Evolutionary conservation across 345 rosid genomes (phyloP).

Genomic region (Aurinia saxatilis): DNA sequence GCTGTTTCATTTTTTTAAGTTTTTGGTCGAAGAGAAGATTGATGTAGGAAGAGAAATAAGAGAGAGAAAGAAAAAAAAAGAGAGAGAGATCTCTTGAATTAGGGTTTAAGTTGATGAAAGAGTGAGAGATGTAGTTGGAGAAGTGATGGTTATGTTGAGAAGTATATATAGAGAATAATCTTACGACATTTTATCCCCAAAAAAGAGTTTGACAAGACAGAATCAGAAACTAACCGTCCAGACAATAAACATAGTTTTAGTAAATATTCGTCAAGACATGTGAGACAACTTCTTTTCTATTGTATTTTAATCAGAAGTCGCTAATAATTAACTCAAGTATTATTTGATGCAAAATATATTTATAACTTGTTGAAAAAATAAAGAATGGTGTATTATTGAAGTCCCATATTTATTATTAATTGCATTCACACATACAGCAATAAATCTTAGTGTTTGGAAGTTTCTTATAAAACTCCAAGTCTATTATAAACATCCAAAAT

Average conservation of each 20-base stretch:
- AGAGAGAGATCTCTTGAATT: slow-evolving; percentile 3
- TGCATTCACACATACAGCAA: slow-evolving; percentile 17
- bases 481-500: neutral
- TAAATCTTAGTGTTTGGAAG: slow-evolving; percentile 17
- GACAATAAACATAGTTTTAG: slow-evolving; percentile 5
- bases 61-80: neutral
- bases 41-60: slow-evolving; percentile 10
- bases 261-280: slow-evolving; percentile 23
- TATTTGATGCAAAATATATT: neutral
- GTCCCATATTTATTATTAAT: too few species aligned
- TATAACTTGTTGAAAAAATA: neutral
- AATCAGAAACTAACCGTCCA: slow-evolving; percentile 18
- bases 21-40: neutral
- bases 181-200: slow-evolving; percentile 2
- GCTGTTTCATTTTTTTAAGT: slow-evolving; percentile 36
- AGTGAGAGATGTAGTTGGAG: slow-evolving; percentile 22
- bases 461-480: neutral
- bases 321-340: slow-evolving; percentile 19
- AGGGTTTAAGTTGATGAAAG: slow-evolving; percentile 14
- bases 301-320: slow-evolving; percentile 10
- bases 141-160: slow-evolving; percentile 14
- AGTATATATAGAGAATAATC: slow-evolving; percentile 23
- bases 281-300: slow-evolving; percentile 10
- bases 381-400: slow-evolving; percentile 16
- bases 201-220: slow-evolving; percentile 12